phyloP scores from a whole-genome alignment of 2,329 filamentous ascomycete species.

The Pseudogymnoascus verrucosus region DNA sequence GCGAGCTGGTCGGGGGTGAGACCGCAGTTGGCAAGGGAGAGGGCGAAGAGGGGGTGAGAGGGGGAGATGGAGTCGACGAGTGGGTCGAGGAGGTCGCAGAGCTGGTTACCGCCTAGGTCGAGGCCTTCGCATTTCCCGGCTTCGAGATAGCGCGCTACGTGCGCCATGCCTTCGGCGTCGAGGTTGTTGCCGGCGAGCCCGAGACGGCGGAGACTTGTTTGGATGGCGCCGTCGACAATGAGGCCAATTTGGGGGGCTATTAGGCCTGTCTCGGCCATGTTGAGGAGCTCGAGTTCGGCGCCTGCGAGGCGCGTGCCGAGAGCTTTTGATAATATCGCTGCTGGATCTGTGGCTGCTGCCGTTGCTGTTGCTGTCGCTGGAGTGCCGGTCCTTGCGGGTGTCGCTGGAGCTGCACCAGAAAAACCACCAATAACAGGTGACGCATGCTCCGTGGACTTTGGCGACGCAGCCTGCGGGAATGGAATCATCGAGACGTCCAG shows the following conservation, averaged over 20 bases:
- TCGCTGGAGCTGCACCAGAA: constrained; percentile 17
- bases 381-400: constrained; percentile 11
- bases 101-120: constrained; percentile 79
- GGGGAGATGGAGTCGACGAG: constrained; percentile 45
- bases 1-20: constrained; percentile 65
- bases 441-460: constrained; percentile 11
- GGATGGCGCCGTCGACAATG: constrained; percentile 74
- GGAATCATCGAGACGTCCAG: constrained; percentile 80
- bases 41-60: constrained; percentile 60
- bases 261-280: constrained; percentile 71
- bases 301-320: constrained; percentile 71
- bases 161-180: constrained; percentile 62
- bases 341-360: constrained; percentile 40
- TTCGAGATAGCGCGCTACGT: constrained; percentile 69
- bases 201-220: constrained; percentile 68
- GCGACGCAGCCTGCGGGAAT: constrained; percentile 48
- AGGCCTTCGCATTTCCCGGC: constrained; percentile 76
- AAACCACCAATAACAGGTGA: constrained; percentile 16
- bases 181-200: constrained; percentile 79
- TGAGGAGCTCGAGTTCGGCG: constrained; percentile 69
- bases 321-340: constrained; percentile 63
- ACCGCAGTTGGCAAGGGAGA: constrained; percentile 82
- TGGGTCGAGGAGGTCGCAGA: constrained; percentile 46
- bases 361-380: constrained; percentile 19
- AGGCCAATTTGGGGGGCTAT: constrained; percentile 62